phyloP scores from a whole-genome alignment of 2,329 filamentous ascomycete species.

The Aspergillus quadricinctus region DNA sequence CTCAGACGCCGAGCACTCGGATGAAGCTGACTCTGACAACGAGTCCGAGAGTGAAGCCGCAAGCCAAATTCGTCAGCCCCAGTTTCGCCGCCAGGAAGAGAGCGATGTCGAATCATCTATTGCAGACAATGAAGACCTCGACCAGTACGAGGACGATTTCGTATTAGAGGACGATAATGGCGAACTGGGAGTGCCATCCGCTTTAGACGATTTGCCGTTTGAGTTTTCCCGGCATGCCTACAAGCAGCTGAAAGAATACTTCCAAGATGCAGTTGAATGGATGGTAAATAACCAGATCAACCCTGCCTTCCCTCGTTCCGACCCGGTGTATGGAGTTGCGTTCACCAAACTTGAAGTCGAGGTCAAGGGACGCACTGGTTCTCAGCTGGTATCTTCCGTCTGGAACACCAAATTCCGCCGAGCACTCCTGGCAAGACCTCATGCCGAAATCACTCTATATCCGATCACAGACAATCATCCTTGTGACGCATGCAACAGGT shows the following conservation, averaged over 20 bases:
- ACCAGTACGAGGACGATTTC: slow-evolving; percentile 60
- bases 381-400: slow-evolving; percentile 66
- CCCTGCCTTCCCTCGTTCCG: slow-evolving; percentile 60
- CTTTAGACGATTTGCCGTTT: slow-evolving; percentile 56
- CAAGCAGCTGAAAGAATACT: slow-evolving; percentile 66
- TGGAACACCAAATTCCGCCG: slow-evolving; percentile 66
- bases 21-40: slow-evolving; percentile 16
- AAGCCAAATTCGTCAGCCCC: slow-evolving; percentile 14
- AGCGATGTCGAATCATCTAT: slow-evolving; percentile 29
- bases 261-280: slow-evolving; percentile 72
- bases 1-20: background rate
- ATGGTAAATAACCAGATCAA: slow-evolving; percentile 76
- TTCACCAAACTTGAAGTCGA: slow-evolving; percentile 71
- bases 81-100: slow-evolving; percentile 17
- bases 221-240: slow-evolving; percentile 64
- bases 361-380: slow-evolving; percentile 61
- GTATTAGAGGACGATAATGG: slow-evolving; percentile 60
- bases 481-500: slow-evolving; percentile 69
- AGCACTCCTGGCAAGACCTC: slow-evolving; percentile 62
- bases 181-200: slow-evolving; percentile 53
- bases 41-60: slow-evolving; percentile 15
- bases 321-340: slow-evolving; percentile 62
- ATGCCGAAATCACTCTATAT: slow-evolving; percentile 50
- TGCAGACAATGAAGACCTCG: slow-evolving; percentile 42
- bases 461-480: slow-evolving; percentile 43